Conservation (phyloP, 2,329 filamentous ascomycete genomes). For the Colletotrichum plurivorum region DNA sequence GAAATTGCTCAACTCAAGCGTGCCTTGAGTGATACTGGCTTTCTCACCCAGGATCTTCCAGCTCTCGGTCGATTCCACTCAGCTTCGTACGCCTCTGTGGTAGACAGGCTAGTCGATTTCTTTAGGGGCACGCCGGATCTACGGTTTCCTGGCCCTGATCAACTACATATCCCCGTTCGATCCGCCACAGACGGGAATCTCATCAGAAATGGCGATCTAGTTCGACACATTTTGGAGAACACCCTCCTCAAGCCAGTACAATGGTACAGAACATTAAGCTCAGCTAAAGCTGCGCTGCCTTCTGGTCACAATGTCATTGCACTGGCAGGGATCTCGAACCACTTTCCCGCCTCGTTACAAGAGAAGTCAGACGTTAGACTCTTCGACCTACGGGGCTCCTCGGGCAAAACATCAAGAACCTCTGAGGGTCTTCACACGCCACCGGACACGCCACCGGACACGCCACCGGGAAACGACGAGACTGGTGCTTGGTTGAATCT, state of each 20-base stretch:
- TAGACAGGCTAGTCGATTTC: not conserved
- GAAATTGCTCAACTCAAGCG: not conserved
- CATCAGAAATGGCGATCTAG: not conserved
- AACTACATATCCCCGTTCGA: not conserved
- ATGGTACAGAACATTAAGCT: conserved; percentile 7
- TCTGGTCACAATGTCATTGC: not conserved
- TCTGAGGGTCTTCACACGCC: not conserved
- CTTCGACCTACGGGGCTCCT: not conserved
- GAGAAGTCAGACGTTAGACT: not conserved
- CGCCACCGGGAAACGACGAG: not conserved
- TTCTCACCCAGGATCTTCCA: conserved; percentile 2
- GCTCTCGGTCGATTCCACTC: conserved; percentile 1
- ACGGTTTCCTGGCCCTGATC: not conserved
- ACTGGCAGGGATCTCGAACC: not conserved
- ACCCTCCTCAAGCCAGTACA: conserved; percentile 8
- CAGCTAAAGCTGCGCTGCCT: not conserved
- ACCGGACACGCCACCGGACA: conserved; percentile 9
- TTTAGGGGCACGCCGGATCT: not conserved
- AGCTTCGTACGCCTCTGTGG: not conserved
- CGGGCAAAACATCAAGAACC: not conserved
- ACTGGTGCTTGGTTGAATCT: not conserved
- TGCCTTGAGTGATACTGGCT: not conserved
- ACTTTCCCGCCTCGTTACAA: not conserved
- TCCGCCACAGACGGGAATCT: conserved; percentile 3
- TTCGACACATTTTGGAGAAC: conserved; percentile 6